Evolutionary conservation across 2,329 filamentous ascomycete genomes (phyloP).

Genomic region (Exophiala xenobiotica): DNA sequence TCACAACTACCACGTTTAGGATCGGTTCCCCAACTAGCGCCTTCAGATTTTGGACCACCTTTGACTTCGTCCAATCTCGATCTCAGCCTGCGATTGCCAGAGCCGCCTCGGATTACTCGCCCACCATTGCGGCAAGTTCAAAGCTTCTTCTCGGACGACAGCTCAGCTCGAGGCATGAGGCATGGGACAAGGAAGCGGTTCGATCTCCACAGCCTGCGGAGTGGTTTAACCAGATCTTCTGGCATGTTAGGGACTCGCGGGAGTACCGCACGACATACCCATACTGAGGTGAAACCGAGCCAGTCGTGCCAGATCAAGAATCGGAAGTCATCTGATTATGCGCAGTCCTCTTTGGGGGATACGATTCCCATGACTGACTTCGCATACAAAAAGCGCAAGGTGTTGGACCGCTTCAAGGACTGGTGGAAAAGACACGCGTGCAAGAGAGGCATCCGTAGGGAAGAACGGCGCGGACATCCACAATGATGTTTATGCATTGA

Average conservation of each 20-base stretch:
- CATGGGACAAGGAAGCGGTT: constrained; percentile 17
- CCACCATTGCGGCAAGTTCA: constrained; percentile 32
- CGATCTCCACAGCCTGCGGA: constrained; percentile 21
- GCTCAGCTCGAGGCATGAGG: constrained; percentile 30
- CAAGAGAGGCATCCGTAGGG: constrained; percentile 14
- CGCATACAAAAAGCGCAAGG: constrained; percentile 29
- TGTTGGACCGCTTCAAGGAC: constrained; percentile 27
- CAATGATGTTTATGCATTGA: too few relatives aligned
- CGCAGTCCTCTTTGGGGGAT: constrained; percentile 13
- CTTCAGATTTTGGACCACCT: constrained; percentile 27
- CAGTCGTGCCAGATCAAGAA: constrained; percentile 18
- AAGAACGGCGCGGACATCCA: constrained; percentile 9
- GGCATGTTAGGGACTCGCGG: constrained; percentile 12
- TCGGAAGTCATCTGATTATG: constrained; percentile 17
- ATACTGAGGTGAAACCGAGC: constrained; percentile 3
- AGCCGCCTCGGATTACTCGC: constrained; percentile 14
- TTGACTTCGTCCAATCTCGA: constrained; percentile 25
- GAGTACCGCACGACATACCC: constrained; percentile 6
- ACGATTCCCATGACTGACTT: constrained; percentile 30
- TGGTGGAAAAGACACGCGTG: constrained; percentile 30
- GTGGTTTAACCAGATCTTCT: constrained; percentile 22
- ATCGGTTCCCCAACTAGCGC: constrained; percentile 24
- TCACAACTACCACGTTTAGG: constrained; percentile 15
- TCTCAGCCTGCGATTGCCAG: constrained; percentile 29
- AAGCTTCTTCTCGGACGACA: constrained; percentile 43